Base-by-base conservation (phyloP, 2,329 filamentous ascomycete genomes). In the Phialophora expanda region DNA sequence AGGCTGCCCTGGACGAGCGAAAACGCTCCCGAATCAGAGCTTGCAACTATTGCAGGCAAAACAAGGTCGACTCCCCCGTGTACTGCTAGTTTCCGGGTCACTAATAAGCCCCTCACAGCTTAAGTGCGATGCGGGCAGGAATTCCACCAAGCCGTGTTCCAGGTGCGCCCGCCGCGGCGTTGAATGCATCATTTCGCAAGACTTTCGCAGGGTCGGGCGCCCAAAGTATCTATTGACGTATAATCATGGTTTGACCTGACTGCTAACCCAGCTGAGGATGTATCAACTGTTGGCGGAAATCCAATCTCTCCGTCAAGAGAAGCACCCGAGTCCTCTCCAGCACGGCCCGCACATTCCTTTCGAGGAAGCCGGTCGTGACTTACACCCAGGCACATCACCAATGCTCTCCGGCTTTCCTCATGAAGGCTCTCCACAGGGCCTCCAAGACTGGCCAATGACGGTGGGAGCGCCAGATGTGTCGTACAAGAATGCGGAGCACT, bases 1-100 rank as follows among this genome's bases (percentile, higher is more conserved):
- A 34, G 17, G 12, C 17, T 38, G 17, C 14, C 5, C 54, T 1
- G 14, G 30, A 38, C 30, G 14, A 30, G n/a, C 8, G n/a, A n/a
- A 56, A 56, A 56, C 54, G 54, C 7, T 56, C 54, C 3, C 38
- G 54, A 20, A 56, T 66, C 44, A 62, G 61, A 72, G 87, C 87
- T 20, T 89, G 87, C 76, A 89, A 89, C 74, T 86, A 89, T 73
- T 89, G 87, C 74, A 82, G 87, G 58, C 87, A 89, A 75, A 87
- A 89, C 73, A 89, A 89, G 81, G 87, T 89, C 64, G 75, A 74
- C 64, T 61, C 24, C 38, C 62, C 57, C 14, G 20, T 63, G 55
- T 56, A 28, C 5, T 30, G 41, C 11, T 24, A 50, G 11, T 17
- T n/a, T 14, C 17, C 28, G 5, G 22, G 9, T 46, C 14, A n/a